phyloP scores from a whole-genome alignment of 805 yeast genomes.

The Maudiozyma barnettii region DNA sequence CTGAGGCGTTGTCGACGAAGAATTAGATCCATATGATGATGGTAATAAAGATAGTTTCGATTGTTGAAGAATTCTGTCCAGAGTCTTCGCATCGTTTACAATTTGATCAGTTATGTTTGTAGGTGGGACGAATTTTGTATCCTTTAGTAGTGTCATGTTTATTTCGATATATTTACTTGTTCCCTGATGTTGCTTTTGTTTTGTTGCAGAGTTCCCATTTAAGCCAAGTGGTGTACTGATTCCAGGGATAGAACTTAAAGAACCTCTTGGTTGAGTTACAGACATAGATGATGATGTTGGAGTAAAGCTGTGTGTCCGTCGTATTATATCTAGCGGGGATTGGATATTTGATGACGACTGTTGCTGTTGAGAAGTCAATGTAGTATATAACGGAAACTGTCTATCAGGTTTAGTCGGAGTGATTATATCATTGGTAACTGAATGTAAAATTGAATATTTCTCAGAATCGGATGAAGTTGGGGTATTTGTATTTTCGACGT shows the following conservation, averaged over 20 bases:
- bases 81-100: not conserved
- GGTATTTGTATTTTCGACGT: not conserved
- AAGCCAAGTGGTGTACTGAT: not conserved
- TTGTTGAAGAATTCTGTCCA: not conserved
- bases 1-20: not conserved
- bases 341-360: not conserved
- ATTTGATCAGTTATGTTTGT: not conserved
- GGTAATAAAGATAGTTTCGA: constrained; percentile 2
- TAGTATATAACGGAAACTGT: not conserved
- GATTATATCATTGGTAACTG: not conserved
- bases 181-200: not conserved
- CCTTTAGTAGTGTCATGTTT: not conserved
- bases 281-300: not conserved
- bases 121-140: not conserved
- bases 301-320: not conserved
- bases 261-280: not conserved
- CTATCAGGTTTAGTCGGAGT: not conserved
- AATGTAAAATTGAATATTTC: not conserved
- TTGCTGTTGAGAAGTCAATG: not conserved
- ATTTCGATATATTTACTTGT: not conserved
- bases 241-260: not conserved
- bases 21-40: not conserved
- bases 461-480: not conserved
- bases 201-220: no score
- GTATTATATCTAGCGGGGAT: not conserved